These are phyloP conservation scores for Candida tunisiensis DNA, from an alignment of 1,139 yeast species.

Conservation along the genomic window DNA sequence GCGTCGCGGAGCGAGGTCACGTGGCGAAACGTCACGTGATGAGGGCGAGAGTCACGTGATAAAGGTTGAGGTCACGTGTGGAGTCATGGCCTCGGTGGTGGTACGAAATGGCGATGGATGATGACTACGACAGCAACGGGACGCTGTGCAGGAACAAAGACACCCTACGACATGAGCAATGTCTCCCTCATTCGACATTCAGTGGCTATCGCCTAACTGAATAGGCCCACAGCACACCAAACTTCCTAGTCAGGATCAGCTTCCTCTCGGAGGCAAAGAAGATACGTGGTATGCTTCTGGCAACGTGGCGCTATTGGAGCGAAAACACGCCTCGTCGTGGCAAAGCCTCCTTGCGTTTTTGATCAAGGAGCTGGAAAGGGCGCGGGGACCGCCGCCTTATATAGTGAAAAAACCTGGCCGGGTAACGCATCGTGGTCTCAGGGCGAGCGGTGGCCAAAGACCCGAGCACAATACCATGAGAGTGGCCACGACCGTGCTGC, in stretches of 20 bases:
- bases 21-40: neutral
- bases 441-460: no score
- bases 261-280: conserved; percentile 20
- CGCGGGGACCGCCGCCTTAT: neutral
- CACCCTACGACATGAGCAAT: conserved; percentile 5
- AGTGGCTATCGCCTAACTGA: conserved; percentile 18
- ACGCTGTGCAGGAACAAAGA: neutral
- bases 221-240: conserved; percentile 16
- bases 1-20: neutral
- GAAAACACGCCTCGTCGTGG: conserved; percentile 20
- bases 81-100: neutral
- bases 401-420: conserved; percentile 16
- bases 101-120: neutral
- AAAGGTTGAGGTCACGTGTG: neutral
- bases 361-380: conserved; percentile 15
- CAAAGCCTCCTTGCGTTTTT: conserved; percentile 16
- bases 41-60: conserved; percentile 1
- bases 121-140: neutral
- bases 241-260: conserved; percentile 23
- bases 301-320: conserved; percentile 18
- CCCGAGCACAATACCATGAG: no score
- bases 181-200: conserved; percentile 25
- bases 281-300: conserved; percentile 18
- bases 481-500: no score
- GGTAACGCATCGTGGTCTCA: no score